phyloP scores from a whole-genome alignment of 306 rosid species.

The Medicago ruthenica region DNA sequence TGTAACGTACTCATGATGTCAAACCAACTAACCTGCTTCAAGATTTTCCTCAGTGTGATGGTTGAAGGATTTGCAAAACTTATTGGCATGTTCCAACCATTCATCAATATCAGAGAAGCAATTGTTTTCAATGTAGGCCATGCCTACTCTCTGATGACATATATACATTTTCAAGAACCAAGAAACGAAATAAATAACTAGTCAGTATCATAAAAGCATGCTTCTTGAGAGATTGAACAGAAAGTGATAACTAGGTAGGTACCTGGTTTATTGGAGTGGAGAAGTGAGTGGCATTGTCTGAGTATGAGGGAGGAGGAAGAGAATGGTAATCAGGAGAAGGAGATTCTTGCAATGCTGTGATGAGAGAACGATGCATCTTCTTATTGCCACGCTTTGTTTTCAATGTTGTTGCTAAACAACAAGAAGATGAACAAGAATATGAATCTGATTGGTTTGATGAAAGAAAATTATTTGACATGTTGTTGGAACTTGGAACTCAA shows the following conservation, averaged over 20 bases:
- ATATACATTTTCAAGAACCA: neutral
- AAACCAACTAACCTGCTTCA: constrained; percentile 42
- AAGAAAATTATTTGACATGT: too few relatives aligned
- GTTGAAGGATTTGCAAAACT: constrained; percentile 38
- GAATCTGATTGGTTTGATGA: too few relatives aligned
- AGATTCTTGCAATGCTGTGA: constrained; percentile 10
- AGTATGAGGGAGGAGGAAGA: constrained; percentile 34
- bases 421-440: neutral
- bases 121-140: constrained; percentile 6
- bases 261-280: constrained; percentile 63
- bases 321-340: neutral
- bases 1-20: neutral
- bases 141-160: constrained; percentile 26
- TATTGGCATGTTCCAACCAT: constrained; percentile 56
- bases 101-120: constrained; percentile 55
- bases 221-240: too few relatives aligned
- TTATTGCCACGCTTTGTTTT: neutral
- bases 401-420: constrained; percentile 17
- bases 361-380: constrained; percentile 36
- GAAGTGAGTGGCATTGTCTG: constrained; percentile 42
- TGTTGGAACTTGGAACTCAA: too few relatives aligned
- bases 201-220: neutral
- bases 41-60: constrained; percentile 16
- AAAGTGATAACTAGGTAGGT: too few relatives aligned
- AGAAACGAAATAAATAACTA: neutral